Evolutionary conservation across 345 rosid genomes (phyloP).

Genomic region (Conringia planisiliqua): DNA sequence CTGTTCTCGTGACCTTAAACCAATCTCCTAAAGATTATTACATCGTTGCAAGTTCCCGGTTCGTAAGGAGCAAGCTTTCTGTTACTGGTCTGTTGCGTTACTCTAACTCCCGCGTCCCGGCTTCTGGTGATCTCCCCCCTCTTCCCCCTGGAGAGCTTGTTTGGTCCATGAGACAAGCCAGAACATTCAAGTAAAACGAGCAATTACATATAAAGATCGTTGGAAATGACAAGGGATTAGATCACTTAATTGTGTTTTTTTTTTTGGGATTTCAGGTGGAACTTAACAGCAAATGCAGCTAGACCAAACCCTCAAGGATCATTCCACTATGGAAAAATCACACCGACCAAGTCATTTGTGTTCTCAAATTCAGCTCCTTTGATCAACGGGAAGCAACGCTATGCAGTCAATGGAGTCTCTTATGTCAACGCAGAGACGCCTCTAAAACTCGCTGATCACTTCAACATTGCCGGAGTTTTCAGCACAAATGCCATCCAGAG

Average conservation of each 20-base stretch:
- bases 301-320: slow-evolving; percentile 99
- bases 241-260: neutral
- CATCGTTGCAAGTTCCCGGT: slow-evolving; percentile 73
- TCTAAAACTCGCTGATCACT: slow-evolving; percentile 78
- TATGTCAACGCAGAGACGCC: slow-evolving; percentile 79
- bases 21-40: slow-evolving; percentile 78
- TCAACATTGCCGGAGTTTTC: slow-evolving; percentile 67
- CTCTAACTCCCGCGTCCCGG: slow-evolving; percentile 51
- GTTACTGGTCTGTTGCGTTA: slow-evolving; percentile 66
- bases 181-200: slow-evolving; percentile 57
- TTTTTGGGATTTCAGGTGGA: slow-evolving; percentile 38
- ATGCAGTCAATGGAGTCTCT: slow-evolving; percentile 78
- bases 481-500: slow-evolving; percentile 48
- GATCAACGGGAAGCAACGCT: slow-evolving; percentile 72
- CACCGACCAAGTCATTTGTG: slow-evolving; percentile 46
- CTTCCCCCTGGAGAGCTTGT: slow-evolving; percentile 46
- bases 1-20: slow-evolving; percentile 68
- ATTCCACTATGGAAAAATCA: slow-evolving; percentile 72
- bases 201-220: neutral
- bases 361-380: slow-evolving; percentile 72
- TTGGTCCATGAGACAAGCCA: slow-evolving; percentile 88
- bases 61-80: slow-evolving; percentile 40
- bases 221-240: neutral
- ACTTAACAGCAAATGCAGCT: slow-evolving; percentile 88
- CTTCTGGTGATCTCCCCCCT: slow-evolving; percentile 63